These are phyloP conservation scores for Heterobasidion annosum DNA, from an alignment of 1,284 basidiomycete genomes.

Conservation along the genomic window DNA sequence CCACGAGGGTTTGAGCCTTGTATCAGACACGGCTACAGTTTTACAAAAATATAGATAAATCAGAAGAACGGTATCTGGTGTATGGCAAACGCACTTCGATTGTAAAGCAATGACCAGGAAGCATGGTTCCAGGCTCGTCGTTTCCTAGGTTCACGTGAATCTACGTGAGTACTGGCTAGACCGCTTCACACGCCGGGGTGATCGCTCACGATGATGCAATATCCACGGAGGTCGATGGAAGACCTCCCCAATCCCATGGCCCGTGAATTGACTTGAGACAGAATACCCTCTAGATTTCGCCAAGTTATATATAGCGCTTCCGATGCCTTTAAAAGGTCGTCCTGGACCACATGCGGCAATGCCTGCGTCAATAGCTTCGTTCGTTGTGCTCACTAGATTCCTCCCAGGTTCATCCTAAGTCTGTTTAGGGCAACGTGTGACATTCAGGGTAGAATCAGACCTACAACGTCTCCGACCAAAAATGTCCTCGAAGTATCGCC, in stretches of 20 bases:
- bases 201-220: slow-evolving; percentile 50
- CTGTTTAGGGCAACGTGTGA: neutral
- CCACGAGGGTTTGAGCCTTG: slow-evolving; percentile 60
- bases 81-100: slow-evolving; percentile 51
- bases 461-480: slow-evolving; percentile 66
- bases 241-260: slow-evolving; percentile 80
- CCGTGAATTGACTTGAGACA: slow-evolving; percentile 69
- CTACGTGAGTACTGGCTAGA: neutral
- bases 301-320: slow-evolving; percentile 61
- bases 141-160: slow-evolving; percentile 42
- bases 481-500: slow-evolving; percentile 84
- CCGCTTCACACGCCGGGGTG: neutral
- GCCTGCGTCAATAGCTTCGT: slow-evolving; percentile 62
- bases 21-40: slow-evolving; percentile 59
- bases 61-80: neutral
- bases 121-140: slow-evolving; percentile 71
- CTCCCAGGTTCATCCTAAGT: slow-evolving; percentile 56
- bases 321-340: slow-evolving; percentile 65
- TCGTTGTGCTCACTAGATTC: slow-evolving; percentile 54
- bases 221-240: slow-evolving; percentile 88
- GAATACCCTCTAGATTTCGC: slow-evolving; percentile 35
- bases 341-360: slow-evolving; percentile 77
- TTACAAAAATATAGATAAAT: neutral
- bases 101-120: slow-evolving; percentile 80
- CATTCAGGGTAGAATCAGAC: slow-evolving; percentile 10